A percentile compares a stretch with the other conserved stretches of the same genome.
phyloP scores from a whole-genome alignment of 352 stramenopile species.

The Phytophthora palmivora region DNA sequence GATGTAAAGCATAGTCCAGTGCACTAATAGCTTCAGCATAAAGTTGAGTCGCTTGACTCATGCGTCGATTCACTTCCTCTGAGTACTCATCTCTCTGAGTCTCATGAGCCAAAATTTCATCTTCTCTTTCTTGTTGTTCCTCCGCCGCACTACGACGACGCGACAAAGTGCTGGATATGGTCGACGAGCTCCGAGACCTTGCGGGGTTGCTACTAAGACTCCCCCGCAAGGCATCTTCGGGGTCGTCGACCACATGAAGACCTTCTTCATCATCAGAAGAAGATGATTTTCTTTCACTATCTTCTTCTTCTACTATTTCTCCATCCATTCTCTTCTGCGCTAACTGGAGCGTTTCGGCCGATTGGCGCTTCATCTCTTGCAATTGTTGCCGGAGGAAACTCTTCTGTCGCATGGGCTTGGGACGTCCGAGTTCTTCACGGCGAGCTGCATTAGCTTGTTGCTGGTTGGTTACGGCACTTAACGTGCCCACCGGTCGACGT shows the following conservation, averaged over 20 bases:
- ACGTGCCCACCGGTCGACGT: conserved; percentile 43
- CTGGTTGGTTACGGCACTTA: conserved; percentile 48
- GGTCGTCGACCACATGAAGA: conserved; percentile 41
- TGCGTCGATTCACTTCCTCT: conserved; percentile 48
- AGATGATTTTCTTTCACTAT: conserved; percentile 26
- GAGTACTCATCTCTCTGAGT: conserved; percentile 45
- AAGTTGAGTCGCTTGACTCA: conserved; percentile 63
- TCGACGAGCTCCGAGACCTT: conserved; percentile 42
- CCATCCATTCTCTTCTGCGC: conserved; percentile 59
- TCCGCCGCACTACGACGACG: conserved; percentile 35
- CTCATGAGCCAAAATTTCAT: conserved; percentile 38
- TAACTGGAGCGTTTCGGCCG: conserved; percentile 55
- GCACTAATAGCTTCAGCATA: conserved; percentile 62
- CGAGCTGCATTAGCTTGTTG: conserved; percentile 35
- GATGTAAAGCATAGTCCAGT: conserved; percentile 59
- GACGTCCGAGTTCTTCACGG: conserved; percentile 28
- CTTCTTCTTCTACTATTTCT: conserved; percentile 38
- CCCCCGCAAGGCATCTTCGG: conserved; percentile 41
- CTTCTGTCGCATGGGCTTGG: conserved; percentile 61
- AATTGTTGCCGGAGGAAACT: conserved; percentile 76
- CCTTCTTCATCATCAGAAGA: conserved; percentile 47
- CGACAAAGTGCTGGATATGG: conserved; percentile 38
- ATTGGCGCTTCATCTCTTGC: conserved; percentile 82
- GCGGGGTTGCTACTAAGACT: conserved; percentile 42
- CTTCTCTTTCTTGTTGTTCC: conserved; percentile 39